Conservation (phyloP, 2,329 filamentous ascomycete species). For the Scedosporium minutisporum region DNA sequence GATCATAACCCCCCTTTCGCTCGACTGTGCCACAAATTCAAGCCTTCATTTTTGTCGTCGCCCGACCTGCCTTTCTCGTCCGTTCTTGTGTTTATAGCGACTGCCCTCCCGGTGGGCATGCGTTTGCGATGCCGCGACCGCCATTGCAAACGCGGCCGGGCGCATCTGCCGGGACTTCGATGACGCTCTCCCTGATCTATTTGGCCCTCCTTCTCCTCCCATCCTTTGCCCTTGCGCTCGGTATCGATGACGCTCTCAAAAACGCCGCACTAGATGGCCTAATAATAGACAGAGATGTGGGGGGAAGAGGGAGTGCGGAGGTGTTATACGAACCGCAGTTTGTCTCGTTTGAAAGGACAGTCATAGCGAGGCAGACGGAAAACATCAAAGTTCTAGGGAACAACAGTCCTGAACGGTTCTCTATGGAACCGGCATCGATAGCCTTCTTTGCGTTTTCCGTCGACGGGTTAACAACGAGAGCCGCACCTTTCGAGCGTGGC, state of each 20-base stretch:
- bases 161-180: constrained; percentile 53
- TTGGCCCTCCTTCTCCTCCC: constrained; percentile 51
- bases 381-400: constrained; percentile 46
- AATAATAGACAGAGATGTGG: constrained; percentile 5
- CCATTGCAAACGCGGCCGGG: constrained; percentile 64
- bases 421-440: constrained; percentile 52
- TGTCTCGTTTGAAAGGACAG: constrained; percentile 47
- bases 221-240: constrained; percentile 52
- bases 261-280: constrained; percentile 9
- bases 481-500: background rate
- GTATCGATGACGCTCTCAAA: constrained; percentile 18
- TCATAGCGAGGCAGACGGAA: constrained; percentile 51
- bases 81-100: constrained; percentile 8
- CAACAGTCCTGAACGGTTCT: constrained; percentile 51
- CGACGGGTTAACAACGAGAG: constrained; percentile 30
- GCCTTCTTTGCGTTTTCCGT: constrained; percentile 56
- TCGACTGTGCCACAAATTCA: background rate
- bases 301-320: constrained; percentile 14
- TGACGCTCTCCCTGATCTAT: constrained; percentile 51
- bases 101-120: constrained; percentile 31
- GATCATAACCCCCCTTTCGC: background rate
- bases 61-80: background rate
- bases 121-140: constrained; percentile 47
- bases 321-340: constrained; percentile 51
- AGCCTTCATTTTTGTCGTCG: background rate